Base-by-base conservation (phyloP, 2,329 filamentous ascomycete species). In the Ilyonectria destructans region DNA sequence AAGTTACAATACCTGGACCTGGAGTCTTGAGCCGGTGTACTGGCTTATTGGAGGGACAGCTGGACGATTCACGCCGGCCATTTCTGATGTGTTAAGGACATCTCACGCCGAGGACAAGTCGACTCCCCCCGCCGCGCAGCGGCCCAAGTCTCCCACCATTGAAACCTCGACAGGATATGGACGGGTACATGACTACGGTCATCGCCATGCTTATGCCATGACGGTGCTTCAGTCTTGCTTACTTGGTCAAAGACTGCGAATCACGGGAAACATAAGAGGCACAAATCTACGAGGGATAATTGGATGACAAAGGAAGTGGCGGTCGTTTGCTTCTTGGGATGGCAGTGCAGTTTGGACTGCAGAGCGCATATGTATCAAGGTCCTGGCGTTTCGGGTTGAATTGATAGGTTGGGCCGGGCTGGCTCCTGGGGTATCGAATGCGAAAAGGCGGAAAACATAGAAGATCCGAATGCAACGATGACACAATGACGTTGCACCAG, bases 361-460 rank as follows among this genome's bases (percentile, higher is more conserved):
- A 60, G 57, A 46, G 40, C 29, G 51, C 23, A 37, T 49, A 62
- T 58, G 64, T 62, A 58, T 55, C 35, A 62, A 58, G 54, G 58
- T 60, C 43, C 17, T 37, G 64, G 64, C 58, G 64, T 65, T 58
- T 49, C 10, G 56, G 56, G 43, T 58, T 35, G 51, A 54, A 49
- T 58, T 58, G 19, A 46, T 26, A 37, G 19, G 56, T 21, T 58
- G 40, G 33, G 26, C 45, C 26, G 29, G 43, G 51, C n/a, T 54
- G 51, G 51, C 51, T 54, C 51, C 51, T 54, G 31, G 33, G 29
- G 49, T 21, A 43, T 43, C 40, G 31, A 43, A n/a, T 31, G 49
- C 17, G 5, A 31, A n/a, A 33, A 19, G 29, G 10, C n/a, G 40
- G 40, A 33, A 52, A n/a, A n/a, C 49, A 31, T 31, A 43, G 51